Percentiles rank a stretch among this genome's conserved stretches.
Evolutionary conservation across 257 asterid species (phyloP).

Genomic region (Cynanchum wilfordii): DNA sequence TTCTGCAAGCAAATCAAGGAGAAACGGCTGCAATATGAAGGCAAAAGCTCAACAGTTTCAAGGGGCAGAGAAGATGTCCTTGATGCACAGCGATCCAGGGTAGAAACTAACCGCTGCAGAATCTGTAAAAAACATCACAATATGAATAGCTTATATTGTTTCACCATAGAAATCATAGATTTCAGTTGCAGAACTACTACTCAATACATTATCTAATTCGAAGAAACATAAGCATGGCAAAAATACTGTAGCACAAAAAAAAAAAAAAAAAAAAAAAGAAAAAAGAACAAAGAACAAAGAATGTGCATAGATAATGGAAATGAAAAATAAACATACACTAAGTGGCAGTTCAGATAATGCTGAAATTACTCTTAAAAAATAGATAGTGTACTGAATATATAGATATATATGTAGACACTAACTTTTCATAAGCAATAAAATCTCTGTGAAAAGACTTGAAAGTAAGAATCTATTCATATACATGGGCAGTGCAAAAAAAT

Average conservation of each 20-base stretch:
- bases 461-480: background rate
- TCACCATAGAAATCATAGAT: background rate
- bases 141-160: background rate
- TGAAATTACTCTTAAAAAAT: background rate
- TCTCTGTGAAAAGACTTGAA: constrained; percentile 1
- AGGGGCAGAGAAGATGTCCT: constrained; percentile 90
- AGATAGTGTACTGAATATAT: background rate
- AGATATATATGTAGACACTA: background rate
- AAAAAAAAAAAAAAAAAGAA: background rate
- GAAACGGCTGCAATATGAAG: constrained; percentile 95
- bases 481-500: background rate
- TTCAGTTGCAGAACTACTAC: background rate
- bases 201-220: background rate
- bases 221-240: background rate
- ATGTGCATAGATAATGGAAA: background rate
- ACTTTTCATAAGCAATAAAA: constrained; percentile 7
- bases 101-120: constrained; percentile 63
- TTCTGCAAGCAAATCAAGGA: constrained; percentile 92
- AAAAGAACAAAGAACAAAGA: background rate
- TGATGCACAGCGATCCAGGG: constrained; percentile 96
- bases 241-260: background rate
- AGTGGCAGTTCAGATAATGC: background rate
- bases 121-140: constrained; percentile 44
- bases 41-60: constrained; percentile 93
- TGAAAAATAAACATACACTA: background rate